These are phyloP conservation scores for Saxispiralis lemnorum DNA, from an alignment of 495 filamentous ascomycete genomes.

Conservation along the genomic window DNA sequence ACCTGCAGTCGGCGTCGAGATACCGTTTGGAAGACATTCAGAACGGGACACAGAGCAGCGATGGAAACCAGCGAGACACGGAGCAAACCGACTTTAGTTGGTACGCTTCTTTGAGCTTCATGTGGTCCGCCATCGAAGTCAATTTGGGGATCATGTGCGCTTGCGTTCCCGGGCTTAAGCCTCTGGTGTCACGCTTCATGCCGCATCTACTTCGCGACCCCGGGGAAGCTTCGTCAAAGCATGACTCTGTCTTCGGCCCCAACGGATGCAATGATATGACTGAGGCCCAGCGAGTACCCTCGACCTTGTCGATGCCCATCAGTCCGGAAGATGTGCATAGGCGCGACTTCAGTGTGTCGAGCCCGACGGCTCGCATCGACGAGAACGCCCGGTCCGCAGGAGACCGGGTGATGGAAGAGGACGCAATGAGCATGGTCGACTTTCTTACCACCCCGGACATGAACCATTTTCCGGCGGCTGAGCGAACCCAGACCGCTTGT, in stretches of 20 bases:
- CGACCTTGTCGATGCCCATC: neutral
- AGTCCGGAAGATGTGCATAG: slow-evolving; percentile 1
- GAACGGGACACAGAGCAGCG: neutral
- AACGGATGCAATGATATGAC: slow-evolving; percentile 7
- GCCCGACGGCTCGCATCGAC: neutral
- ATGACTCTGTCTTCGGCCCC: slow-evolving; percentile 10
- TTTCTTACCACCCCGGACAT: slow-evolving; percentile 41
- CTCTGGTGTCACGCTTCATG: slow-evolving; percentile 56
- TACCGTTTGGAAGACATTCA: slow-evolving; percentile 18
- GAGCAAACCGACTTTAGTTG: slow-evolving; percentile 37
- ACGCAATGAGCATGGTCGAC: slow-evolving; percentile 36
- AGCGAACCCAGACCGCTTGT: slow-evolving; percentile 16
- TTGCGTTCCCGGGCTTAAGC: slow-evolving; percentile 78
- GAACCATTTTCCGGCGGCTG: slow-evolving; percentile 15
- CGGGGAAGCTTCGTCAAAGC: slow-evolving; percentile 18
- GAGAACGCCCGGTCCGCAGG: neutral
- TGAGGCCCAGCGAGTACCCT: slow-evolving; percentile 10
- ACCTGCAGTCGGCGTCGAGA: slow-evolving; percentile 56
- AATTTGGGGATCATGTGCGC: slow-evolving; percentile 76
- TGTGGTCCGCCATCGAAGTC: slow-evolving; percentile 78
- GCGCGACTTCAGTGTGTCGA: slow-evolving; percentile 7
- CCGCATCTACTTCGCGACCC: slow-evolving; percentile 49
- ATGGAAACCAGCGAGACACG: slow-evolving; percentile 16
- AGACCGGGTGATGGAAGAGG: slow-evolving; percentile 12
- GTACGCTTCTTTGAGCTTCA: slow-evolving; percentile 64